A percentile compares a stretch with the other conserved stretches of the same genome.
Evolutionary conservation across 441 rosid species (phyloP).

Genomic region (Viola pubescens): DNA sequence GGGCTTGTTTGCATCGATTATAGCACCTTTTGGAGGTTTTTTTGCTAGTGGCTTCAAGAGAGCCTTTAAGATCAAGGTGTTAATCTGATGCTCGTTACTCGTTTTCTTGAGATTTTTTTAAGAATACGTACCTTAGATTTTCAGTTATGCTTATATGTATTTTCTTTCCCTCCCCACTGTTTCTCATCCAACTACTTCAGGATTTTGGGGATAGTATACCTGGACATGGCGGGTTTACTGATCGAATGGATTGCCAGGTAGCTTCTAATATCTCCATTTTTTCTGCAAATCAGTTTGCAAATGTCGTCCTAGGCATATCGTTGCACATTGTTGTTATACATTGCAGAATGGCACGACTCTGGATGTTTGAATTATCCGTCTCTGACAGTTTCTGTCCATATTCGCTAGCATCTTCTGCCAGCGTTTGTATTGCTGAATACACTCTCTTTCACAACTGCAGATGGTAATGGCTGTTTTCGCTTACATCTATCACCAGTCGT

Average conservation of each 20-base stretch:
- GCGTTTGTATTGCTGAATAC: too few species aligned
- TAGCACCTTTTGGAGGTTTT: conserved; percentile 97
- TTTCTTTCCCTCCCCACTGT: background rate
- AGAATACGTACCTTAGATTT: too few species aligned
- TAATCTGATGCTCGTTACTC: too few species aligned
- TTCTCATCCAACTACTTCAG: conserved; percentile 27
- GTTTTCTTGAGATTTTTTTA: too few species aligned
- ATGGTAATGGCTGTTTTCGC: conserved; percentile 98
- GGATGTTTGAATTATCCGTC: too few species aligned
- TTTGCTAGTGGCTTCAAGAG: conserved; percentile 93
- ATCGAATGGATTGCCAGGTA: conserved; percentile 97
- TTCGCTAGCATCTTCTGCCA: too few species aligned
- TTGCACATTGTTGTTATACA: background rate
- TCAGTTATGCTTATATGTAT: background rate
- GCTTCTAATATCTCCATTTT: conserved; percentile 2
- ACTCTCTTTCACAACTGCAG: conserved; percentile 24
- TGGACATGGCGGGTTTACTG: conserved; percentile 94
- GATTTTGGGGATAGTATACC: conserved; percentile 96
- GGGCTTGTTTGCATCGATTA: conserved; percentile 87
- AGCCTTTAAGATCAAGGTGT: conserved; percentile 86
- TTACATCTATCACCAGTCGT: conserved; percentile 79
- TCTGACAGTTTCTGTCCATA: too few species aligned
- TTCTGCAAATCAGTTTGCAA: background rate
- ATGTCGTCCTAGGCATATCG: background rate
- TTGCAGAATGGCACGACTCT: too few species aligned